Base-by-base conservation (phyloP, 1,284 basidiomycete species). In the Moniliella sp. region DNA sequence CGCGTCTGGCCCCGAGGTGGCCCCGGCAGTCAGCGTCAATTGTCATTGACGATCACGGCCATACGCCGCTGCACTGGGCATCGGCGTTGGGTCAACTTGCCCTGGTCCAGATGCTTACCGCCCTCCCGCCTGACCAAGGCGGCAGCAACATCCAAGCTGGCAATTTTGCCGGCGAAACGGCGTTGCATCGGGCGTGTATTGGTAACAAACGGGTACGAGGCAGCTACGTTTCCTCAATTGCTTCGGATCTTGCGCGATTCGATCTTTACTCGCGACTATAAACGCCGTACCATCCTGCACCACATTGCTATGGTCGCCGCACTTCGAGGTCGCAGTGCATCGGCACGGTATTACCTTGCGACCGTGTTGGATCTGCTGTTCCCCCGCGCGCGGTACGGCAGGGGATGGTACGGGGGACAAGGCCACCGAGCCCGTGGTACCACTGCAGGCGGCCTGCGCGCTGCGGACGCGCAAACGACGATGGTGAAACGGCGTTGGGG, bases 401-500 rank as follows among this genome's bases (percentile, higher is more conserved):
- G n/a, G n/a, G n/a, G n/a, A n/a, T n/a, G n/a, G n/a, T n/a, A n/a
- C n/a, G n/a, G n/a, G n/a, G n/a, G n/a, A n/a, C n/a, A n/a, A n/a
- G n/a, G n/a, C n/a, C n/a, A n/a, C n/a, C n/a, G n/a, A n/a, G n/a
- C n/a, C n/a, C n/a, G n/a, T n/a, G n/a, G n/a, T n/a, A n/a, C n/a
- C n/a, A n/a, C n/a, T n/a, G n/a, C n/a, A n/a, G n/a, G n/a, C n/a
- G n/a, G n/a, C n/a, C n/a, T n/a, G n/a, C n/a, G n/a, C n/a, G 5
- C 64, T 94, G 25, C 73, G 10, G 82, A 97, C 62, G 67, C 91
- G 25, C 82, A 86, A 62, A 99, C 59, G 75, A 82, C 43, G 76
- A 94, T 59, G 91, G 91, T 1, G 91, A 99, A 57, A 94, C 91
- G 1, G 81, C 84, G 3, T 62, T 99, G 44, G 91, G 88, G 61